Base-by-base conservation (phyloP, 257 asterid species). In the Avicennia marina region DNA sequence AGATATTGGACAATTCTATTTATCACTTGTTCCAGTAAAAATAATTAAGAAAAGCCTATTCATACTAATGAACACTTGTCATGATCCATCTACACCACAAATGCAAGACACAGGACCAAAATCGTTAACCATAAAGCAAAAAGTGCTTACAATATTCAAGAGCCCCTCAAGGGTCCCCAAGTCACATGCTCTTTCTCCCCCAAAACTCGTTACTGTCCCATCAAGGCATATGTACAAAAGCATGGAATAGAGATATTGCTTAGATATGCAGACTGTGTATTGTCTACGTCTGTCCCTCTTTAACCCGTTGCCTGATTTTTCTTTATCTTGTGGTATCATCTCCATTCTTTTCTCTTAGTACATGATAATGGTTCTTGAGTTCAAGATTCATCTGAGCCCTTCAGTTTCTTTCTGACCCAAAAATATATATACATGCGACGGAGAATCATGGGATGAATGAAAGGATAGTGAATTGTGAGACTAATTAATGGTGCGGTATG, bases 131-230 rank as follows among this genome's bases (percentile, higher is more conserved):
- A n/a, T 32, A 50, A 3, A 15, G 39, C 16, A 59, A 5, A 45
- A 27, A 38, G 64, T 43, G 31, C 64, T 31, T 58, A 58, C n/a
- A 15, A 52, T 52, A 15, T 10, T 27, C n/a, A 20, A 32, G 44
- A 18, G 19, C 43, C 26, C 40, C 49, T 12, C 10, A 32, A 43
- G 63, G 61, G 66, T 33, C 62, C 62, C 69, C 56, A 12, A 64
- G 21, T 64, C 63, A 64, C 63, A 64, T 64, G 63, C 36, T 47
- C 15, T 33, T 43, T 51, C 56, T 31, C n/a, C n/a, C 17, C 42
- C 26, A 31, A 58, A 25, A 22, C 11, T 57, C 46, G 26, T 1
- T 26, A 26, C 29, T 18, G 17, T 52, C 9, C 10, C 10, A 8
- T 56, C 38, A 21, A 22, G 22, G 24, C 62, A 56, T 38, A 19